A percentile compares a stretch with the other conserved stretches of the same genome.
These are phyloP conservation scores for Pseudogymnoascus sp. DNA, from an alignment of 2,329 filamentous ascomycete genomes.

Conservation along the genomic window DNA sequence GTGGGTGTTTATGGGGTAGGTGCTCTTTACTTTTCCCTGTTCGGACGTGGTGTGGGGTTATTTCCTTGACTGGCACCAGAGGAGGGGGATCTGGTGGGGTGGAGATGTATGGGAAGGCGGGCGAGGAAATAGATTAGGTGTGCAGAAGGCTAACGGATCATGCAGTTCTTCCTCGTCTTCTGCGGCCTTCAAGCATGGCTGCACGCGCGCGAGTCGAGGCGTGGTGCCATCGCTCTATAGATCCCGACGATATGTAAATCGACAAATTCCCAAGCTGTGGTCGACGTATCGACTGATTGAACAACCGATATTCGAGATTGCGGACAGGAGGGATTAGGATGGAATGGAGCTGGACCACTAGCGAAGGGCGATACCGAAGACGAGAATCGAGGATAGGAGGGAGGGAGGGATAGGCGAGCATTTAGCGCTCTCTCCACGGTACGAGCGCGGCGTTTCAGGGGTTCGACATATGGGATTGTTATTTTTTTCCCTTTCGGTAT, in stretches of 20 bases:
- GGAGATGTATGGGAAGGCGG: background rate
- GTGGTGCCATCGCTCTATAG: conserved; percentile 71
- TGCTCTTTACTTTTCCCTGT: conserved; percentile 31
- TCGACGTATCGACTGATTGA: background rate
- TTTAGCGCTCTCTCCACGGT: background rate
- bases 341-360: background rate
- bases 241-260: conserved; percentile 16
- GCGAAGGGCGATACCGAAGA: background rate
- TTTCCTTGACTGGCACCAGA: background rate
- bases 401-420: background rate
- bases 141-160: background rate
- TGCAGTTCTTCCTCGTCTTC: conserved; percentile 78
- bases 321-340: background rate
- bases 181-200: conserved; percentile 83
- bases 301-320: background rate
- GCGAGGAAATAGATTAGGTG: background rate
- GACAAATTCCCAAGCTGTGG: background rate
- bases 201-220: conserved; percentile 71
- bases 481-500: background rate
- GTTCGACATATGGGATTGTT: conserved; percentile 3
- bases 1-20: conserved; percentile 79
- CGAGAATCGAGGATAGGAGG: conserved; percentile 4
- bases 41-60: background rate
- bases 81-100: background rate
- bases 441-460: conserved; percentile 4